Evolutionary conservation across 164 flowering plant species (phyloP), one percentile per base, ranked within the genome.

Genomic region (Platanus orientalis): DNA sequence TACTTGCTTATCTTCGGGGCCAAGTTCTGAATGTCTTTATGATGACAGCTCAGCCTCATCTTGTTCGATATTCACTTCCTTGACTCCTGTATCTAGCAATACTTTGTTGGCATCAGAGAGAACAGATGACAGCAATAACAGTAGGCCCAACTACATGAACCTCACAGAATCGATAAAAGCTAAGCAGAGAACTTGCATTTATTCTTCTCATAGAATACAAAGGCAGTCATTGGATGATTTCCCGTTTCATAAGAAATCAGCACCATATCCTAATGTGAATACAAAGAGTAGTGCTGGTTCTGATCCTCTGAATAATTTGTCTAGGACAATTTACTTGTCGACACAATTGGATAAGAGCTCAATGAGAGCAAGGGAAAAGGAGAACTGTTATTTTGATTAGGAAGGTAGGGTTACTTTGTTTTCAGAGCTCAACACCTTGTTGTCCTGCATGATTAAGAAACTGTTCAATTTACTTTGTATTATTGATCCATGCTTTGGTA

Each of bases 31-130:
- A 13, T 83, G 67, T 30, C 71, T 64, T 11, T 84, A 71, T 34
- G 94, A 84, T 57, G 95, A 84, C 73, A 89, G 94, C 81, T 83
- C 95, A 7, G 84, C 81, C 34, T 81, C 92, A 1, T 86, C 97
- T 16, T 76, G 76, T 45, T 90, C 98, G 17, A 48, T 84, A 0
- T 82, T 88, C 71, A 85, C 96, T 48, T 84, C 92, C 11, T 72
- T 79, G 26, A 87, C 98, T 45, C 96, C 93, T 1, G 67, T 76
- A 20, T 89, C 90, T n/a, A 83, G 85, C 25, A 81, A 76, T 58
- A 80, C 84, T 7, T 54, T 20, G n/a, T 57, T 80, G 62, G 62
- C 83, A 20, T 80, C 81, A 1, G 86, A 83, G 28, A 75, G 75
- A 66, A 80, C 84, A 12, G 88, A 73, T 11, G 84, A 74, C 16